Evolutionary conservation across 192 early-diverging fungal genomes (phyloP).

Genomic region (Coemansia sp.): DNA sequence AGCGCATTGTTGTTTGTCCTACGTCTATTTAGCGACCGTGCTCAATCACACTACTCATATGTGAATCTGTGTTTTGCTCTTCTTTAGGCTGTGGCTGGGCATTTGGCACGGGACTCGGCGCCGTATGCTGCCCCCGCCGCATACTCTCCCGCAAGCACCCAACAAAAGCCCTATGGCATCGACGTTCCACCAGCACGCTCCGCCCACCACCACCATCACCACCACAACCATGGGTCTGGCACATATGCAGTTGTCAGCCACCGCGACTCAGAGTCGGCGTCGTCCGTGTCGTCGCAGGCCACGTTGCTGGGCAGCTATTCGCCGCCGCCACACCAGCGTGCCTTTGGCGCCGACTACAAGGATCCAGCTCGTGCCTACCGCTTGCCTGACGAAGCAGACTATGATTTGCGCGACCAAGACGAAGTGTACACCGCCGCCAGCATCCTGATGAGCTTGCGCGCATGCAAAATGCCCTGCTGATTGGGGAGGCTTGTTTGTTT

Average conservation of each 20-base stretch:
- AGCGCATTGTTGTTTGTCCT: slow-evolving; percentile 6
- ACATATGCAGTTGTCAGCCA: slow-evolving; percentile 10
- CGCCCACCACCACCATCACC: background rate
- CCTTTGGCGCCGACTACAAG: slow-evolving; percentile 5
- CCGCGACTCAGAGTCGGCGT: slow-evolving; percentile 45
- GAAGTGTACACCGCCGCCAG: slow-evolving; percentile 52
- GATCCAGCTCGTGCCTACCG: background rate
- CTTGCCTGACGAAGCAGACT: background rate
- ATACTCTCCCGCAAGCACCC: slow-evolving; percentile 2
- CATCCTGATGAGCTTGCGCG: slow-evolving; percentile 54
- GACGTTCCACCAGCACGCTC: slow-evolving; percentile 22
- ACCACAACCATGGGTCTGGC: background rate
- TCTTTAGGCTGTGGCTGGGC: slow-evolving; percentile 11
- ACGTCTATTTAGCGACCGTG: slow-evolving; percentile 5
- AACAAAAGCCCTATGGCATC: slow-evolving; percentile 24
- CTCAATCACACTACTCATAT: slow-evolving; percentile 3
- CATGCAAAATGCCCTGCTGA: slow-evolving; percentile 52
- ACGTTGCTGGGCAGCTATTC: slow-evolving; percentile 38
- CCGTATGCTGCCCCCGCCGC: slow-evolving; percentile 1
- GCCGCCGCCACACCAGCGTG: slow-evolving; percentile 21
- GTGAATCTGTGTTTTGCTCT: slow-evolving; percentile 6
- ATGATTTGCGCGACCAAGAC: slow-evolving; percentile 26
- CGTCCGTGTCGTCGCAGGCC: slow-evolving; percentile 45
- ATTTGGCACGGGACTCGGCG: slow-evolving; percentile 14
- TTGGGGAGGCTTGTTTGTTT: background rate